phyloP scores from a whole-genome alignment of 768 basidiomycete genomes.

The Mrakia frigida region DNA sequence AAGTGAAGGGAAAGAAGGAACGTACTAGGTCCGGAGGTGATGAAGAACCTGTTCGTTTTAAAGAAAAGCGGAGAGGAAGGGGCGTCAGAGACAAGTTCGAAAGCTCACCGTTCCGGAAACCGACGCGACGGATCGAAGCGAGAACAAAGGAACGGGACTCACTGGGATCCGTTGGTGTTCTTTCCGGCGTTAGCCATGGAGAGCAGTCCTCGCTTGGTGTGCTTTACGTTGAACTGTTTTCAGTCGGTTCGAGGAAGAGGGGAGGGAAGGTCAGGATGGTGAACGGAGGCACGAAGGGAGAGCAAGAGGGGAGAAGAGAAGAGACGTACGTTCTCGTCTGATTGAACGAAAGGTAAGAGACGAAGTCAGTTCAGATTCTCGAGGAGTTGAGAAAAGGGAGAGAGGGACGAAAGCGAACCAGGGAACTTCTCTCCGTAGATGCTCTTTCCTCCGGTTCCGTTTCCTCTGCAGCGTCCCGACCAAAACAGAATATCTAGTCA shows the following conservation, averaged over 20 bases:
- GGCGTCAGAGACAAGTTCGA: too few species aligned
- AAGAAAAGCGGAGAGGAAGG: too few species aligned
- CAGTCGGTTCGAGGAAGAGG: background rate
- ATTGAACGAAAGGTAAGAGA: background rate
- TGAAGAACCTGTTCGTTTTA: conserved; percentile 25
- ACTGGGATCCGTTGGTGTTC: conserved; percentile 52
- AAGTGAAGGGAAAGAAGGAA: background rate
- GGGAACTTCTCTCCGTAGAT: conserved; percentile 93
- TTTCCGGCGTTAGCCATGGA: conserved; percentile 80
- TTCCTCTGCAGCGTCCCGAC: background rate
- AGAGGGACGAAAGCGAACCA: conserved; percentile 43
- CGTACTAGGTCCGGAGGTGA: conserved; percentile 29
- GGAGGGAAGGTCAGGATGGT: background rate
- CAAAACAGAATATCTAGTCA: background rate
- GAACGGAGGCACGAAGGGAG: background rate
- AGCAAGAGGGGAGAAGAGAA: background rate
- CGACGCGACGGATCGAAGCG: background rate
- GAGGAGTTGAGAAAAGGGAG: background rate
- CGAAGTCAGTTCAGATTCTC: background rate
- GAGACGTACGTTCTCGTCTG: conserved; percentile 21
- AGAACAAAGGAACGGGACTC: conserved; percentile 20
- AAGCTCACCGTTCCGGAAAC: too few species aligned
- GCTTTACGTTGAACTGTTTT: conserved; percentile 69
- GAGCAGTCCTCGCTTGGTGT: conserved; percentile 74
- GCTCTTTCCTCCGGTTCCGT: conserved; percentile 47